These are phyloP conservation scores for Trichocomaceae sp. DNA, from an alignment of 2,329 filamentous ascomycete genomes.

Conservation along the genomic window DNA sequence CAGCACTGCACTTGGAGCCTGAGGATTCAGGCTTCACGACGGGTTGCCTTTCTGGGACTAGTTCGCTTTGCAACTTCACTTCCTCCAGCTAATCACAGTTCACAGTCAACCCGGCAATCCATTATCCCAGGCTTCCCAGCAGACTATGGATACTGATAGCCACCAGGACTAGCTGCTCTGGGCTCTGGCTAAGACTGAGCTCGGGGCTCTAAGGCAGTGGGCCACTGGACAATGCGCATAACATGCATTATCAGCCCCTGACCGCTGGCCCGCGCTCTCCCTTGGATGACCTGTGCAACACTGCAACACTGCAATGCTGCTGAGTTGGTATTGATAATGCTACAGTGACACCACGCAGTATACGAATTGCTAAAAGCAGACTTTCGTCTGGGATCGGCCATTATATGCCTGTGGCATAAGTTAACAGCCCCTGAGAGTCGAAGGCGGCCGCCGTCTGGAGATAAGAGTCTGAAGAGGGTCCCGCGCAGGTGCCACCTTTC, in stretches of 20 bases:
- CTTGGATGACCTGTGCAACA: not conserved
- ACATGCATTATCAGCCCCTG: not conserved
- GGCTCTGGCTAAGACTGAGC: no score
- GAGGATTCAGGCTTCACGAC: no score
- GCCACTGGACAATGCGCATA: not conserved
- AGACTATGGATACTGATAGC: no score
- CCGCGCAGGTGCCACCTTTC: conserved; percentile 8
- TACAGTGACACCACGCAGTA: not conserved
- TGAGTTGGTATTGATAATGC: not conserved
- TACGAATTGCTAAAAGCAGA: not conserved
- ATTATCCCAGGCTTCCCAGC: no score
- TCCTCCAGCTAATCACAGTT: not conserved
- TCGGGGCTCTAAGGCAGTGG: no score
- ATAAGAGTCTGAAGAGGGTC: no score
- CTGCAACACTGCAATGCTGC: not conserved
- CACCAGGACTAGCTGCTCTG: not conserved
- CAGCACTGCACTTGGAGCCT: no score
- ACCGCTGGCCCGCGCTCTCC: not conserved
- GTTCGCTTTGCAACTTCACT: not conserved
- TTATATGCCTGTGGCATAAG: not conserved
- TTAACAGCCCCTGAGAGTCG: not conserved
- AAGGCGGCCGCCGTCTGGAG: not conserved
- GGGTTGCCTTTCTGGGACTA: not conserved
- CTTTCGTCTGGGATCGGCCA: not conserved
- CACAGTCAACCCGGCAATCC: not conserved